A percentile compares a stretch with the other conserved stretches of the same genome.
Evolutionary conservation across 495 filamentous ascomycete genomes (phyloP).

Genomic region (Lasiosphaeria hispida): DNA sequence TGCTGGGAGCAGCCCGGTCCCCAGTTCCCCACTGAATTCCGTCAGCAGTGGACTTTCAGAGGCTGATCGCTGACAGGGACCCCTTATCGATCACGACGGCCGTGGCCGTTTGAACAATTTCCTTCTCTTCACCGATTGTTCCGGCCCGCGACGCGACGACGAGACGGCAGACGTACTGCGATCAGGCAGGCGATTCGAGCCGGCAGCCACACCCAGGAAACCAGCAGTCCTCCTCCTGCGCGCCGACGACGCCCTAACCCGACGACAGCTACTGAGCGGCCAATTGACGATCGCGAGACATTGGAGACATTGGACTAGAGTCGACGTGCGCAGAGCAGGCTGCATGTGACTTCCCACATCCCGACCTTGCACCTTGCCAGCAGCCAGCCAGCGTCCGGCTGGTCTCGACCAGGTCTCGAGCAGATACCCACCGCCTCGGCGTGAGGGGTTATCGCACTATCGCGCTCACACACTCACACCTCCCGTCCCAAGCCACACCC

Average conservation of each 20-base stretch:
- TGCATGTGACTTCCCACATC: constrained; percentile 13
- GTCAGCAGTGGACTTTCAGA: constrained; percentile 2
- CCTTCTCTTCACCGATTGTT: too few relatives aligned
- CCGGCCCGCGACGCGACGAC: background rate
- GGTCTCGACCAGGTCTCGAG: too few relatives aligned
- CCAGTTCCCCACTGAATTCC: constrained; percentile 1
- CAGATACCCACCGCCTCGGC: constrained; percentile 7
- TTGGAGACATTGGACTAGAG: background rate
- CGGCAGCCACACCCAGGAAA: too few relatives aligned
- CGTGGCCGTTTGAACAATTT: background rate
- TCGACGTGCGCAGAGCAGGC: constrained; percentile 1
- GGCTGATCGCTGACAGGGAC: constrained; percentile 6
- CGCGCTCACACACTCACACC: background rate
- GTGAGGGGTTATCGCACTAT: constrained; percentile 17
- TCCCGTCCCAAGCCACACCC: background rate
- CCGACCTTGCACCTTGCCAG: background rate
- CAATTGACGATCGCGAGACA: constrained; percentile 5
- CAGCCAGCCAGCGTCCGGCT: background rate
- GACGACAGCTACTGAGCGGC: background rate
- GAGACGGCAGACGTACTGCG: background rate
- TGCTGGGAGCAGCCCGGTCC: background rate
- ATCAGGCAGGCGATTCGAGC: too few relatives aligned
- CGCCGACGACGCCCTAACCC: background rate
- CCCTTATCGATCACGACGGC: background rate
- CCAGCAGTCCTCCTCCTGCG: too few relatives aligned